Conservation (phyloP, 2,329 filamentous ascomycete species). For the Periglandula ipomoeae region DNA sequence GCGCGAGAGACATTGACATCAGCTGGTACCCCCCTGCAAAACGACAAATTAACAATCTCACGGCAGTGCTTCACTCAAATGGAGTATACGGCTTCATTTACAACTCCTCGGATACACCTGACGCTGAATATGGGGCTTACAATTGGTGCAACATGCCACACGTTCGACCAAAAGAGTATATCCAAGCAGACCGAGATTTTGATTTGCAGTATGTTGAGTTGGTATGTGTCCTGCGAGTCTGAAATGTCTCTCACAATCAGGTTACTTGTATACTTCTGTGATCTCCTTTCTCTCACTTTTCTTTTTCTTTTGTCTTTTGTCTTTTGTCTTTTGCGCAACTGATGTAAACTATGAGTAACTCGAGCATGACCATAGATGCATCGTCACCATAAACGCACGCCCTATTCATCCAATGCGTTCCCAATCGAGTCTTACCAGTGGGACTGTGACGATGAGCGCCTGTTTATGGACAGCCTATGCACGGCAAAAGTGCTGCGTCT, state of each 20-base stretch:
- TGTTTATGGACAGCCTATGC: slow-evolving; percentile 55
- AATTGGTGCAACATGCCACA: slow-evolving; percentile 89
- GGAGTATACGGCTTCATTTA: slow-evolving; percentile 69
- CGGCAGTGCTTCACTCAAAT: slow-evolving; percentile 42
- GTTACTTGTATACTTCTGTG: too few species aligned
- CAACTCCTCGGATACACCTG: slow-evolving; percentile 53
- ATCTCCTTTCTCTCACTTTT: too few species aligned
- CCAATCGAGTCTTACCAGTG: slow-evolving; percentile 63
- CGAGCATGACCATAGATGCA: slow-evolving; percentile 47
- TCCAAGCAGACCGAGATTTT: slow-evolving; percentile 42
- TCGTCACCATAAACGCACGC: slow-evolving; percentile 76
- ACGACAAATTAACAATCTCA: slow-evolving; percentile 52
- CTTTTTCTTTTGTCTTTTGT: too few species aligned
- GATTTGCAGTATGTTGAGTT: slow-evolving; percentile 68
- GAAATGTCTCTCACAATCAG: too few species aligned
- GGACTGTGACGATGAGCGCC: slow-evolving; percentile 60
- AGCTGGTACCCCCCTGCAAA: slow-evolving; percentile 50
- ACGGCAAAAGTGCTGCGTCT: slow-evolving; percentile 37
- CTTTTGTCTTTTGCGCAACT: background rate
- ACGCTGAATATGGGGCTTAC: slow-evolving; percentile 51
- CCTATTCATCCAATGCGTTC: slow-evolving; percentile 70
- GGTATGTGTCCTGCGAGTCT: slow-evolving; percentile 30
- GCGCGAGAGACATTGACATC: slow-evolving; percentile 24
- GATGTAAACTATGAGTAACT: background rate
- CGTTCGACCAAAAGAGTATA: slow-evolving; percentile 59